phyloP scores from a whole-genome alignment of 352 stramenopile genomes.

The Globisporangium lucens region DNA sequence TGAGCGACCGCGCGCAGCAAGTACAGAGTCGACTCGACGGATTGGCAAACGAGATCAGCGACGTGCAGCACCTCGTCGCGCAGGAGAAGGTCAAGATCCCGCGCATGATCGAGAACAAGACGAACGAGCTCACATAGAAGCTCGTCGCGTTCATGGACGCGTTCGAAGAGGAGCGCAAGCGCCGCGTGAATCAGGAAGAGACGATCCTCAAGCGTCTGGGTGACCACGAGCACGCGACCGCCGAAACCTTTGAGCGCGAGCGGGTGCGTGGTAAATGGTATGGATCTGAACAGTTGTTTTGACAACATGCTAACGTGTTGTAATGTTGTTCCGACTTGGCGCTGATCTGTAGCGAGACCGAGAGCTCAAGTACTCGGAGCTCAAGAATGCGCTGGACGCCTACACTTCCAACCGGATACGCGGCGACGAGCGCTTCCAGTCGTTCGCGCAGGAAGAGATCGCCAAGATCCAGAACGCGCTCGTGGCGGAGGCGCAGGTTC shows the following conservation, averaged over 20 bases:
- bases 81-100: slow-evolving; percentile 89
- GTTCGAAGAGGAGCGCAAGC: slow-evolving; percentile 84
- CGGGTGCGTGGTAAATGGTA: slow-evolving; percentile 26
- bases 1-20: slow-evolving; percentile 75
- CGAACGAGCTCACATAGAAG: slow-evolving; percentile 87
- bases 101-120: slow-evolving; percentile 86
- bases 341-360: slow-evolving; percentile 25
- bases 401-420: slow-evolving; percentile 72
- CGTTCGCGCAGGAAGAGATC: slow-evolving; percentile 67
- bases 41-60: slow-evolving; percentile 78
- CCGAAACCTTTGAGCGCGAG: slow-evolving; percentile 72
- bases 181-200: slow-evolving; percentile 83
- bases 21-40: slow-evolving; percentile 64
- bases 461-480: slow-evolving; percentile 77
- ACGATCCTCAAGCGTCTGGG: slow-evolving; percentile 90
- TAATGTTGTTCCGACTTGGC: background rate
- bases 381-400: slow-evolving; percentile 67
- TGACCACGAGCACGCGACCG: slow-evolving; percentile 76
- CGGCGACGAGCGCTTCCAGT: slow-evolving; percentile 73
- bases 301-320: background rate
- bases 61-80: slow-evolving; percentile 78
- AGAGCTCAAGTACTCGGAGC: slow-evolving; percentile 63
- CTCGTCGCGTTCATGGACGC: slow-evolving; percentile 87
- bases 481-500: slow-evolving; percentile 63
- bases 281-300: background rate